These are phyloP conservation scores for Aspergillus ochraceoroseus DNA, from an alignment of 2,329 filamentous ascomycete species.

Conservation along the genomic window DNA sequence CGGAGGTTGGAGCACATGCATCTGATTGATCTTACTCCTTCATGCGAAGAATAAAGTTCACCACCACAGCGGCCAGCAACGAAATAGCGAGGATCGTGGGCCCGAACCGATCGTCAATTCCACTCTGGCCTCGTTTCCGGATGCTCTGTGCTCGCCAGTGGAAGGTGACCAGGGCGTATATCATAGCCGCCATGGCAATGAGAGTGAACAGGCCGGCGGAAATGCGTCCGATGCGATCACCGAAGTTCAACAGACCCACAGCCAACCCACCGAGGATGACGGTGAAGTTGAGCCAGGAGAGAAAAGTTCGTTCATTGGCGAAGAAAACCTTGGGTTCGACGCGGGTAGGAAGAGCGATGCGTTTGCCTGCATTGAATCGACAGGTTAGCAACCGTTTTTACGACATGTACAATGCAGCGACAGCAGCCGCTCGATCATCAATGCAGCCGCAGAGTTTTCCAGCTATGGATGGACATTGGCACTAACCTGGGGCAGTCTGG, in stretches of 20 bases:
- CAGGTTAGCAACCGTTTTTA: background rate
- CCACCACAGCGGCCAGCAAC: constrained; percentile 79
- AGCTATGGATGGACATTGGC: too few relatives aligned
- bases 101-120: constrained; percentile 93
- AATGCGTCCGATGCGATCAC: constrained; percentile 89
- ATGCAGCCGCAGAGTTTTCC: too few relatives aligned
- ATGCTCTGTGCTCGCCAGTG: constrained; percentile 97
- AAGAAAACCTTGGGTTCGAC: constrained; percentile 99
- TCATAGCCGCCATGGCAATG: constrained; percentile 90
- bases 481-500: constrained; percentile 80
- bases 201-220: constrained; percentile 89
- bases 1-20: too few relatives aligned
- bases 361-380: constrained; percentile 66
- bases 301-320: constrained; percentile 97
- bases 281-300: constrained; percentile 99
- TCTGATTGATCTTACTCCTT: constrained; percentile 20
- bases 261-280: constrained; percentile 95
- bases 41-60: constrained; percentile 82
- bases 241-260: constrained; percentile 96
- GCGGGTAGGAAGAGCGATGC: constrained; percentile 93
- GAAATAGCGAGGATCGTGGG: constrained; percentile 86
- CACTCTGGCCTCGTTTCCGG: constrained; percentile 80
- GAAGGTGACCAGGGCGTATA: constrained; percentile 91
- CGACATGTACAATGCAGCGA: too few relatives aligned
- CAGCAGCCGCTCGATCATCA: background rate